Conservation (phyloP, 257 asterid genomes). For the Forsythia viridissima region DNA sequence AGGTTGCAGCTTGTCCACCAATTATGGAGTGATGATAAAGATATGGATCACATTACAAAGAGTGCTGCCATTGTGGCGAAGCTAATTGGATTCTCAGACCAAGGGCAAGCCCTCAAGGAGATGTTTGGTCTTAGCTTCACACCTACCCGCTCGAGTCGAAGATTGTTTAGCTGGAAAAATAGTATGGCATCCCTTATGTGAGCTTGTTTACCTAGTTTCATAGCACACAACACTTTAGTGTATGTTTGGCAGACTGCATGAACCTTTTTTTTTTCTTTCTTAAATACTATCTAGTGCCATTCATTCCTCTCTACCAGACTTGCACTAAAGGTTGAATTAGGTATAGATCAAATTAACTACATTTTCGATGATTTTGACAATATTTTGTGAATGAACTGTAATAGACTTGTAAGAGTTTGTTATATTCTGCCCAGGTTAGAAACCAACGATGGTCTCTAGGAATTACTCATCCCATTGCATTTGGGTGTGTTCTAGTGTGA, state of each 20-base stretch:
- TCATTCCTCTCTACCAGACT: not conserved
- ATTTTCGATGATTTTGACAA: not conserved
- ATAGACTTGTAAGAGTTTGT: not conserved
- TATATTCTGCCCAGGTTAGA: no score
- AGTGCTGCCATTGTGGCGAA: conserved; percentile 52
- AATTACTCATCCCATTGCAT: not conserved
- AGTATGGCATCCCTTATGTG: conserved; percentile 35
- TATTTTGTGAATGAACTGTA: not conserved
- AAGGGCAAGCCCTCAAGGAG: conserved; percentile 48
- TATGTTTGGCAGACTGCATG: no score
- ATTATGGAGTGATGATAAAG: conserved; percentile 38
- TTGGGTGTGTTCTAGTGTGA: not conserved
- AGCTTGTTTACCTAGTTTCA: conserved; percentile 13
- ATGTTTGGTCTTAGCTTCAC: conserved; percentile 61
- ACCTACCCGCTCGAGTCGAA: conserved; percentile 35
- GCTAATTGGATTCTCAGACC: conserved; percentile 46
- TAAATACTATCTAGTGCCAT: not conserved
- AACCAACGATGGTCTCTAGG: not conserved
- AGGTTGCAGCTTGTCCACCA: conserved; percentile 37
- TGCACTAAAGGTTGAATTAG: not conserved
- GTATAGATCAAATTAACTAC: not conserved
- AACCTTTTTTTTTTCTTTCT: no score
- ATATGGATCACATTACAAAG: conserved; percentile 33
- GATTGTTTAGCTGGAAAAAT: conserved; percentile 53
- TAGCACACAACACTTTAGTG: not conserved